Evolutionary conservation across 352 stramenopile species (phyloP).

Genomic region (Globisporangium spinosum): DNA sequence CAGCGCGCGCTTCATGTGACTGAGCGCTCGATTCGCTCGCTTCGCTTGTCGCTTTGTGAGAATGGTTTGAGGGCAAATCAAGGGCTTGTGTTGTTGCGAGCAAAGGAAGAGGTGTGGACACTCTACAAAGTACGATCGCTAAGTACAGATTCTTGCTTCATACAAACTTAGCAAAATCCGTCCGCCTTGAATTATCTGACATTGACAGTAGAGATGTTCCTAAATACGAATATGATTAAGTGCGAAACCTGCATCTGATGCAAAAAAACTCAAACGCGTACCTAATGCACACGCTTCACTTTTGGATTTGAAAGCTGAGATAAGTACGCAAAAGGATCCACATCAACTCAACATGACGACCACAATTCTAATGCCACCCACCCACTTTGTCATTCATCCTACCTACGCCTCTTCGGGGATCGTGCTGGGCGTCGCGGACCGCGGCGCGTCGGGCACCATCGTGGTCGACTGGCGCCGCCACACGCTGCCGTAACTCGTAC

Average conservation of each 20-base stretch:
- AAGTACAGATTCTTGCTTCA: neutral
- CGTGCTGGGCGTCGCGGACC: slow-evolving; percentile 8
- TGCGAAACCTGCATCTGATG: neutral
- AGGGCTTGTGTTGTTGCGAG: neutral
- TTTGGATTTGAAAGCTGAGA: neutral
- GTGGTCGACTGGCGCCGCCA: slow-evolving; percentile 10
- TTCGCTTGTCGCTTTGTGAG: slow-evolving; percentile 1
- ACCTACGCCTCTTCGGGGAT: slow-evolving; percentile 6
- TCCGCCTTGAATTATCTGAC: neutral
- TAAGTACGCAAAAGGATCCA: too few relatives aligned
- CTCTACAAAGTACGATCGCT: neutral
- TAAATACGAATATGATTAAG: neutral
- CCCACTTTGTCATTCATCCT: neutral
- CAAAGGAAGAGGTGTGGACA: neutral
- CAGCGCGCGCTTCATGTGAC: slow-evolving; percentile 33
- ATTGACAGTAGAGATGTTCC: neutral
- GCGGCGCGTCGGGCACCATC: neutral
- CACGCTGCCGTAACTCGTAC: slow-evolving; percentile 17
- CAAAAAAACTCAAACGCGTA: neutral
- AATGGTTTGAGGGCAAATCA: neutral
- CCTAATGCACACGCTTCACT: neutral
- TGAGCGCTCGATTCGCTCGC: neutral
- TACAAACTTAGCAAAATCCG: neutral
- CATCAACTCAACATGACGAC: neutral
- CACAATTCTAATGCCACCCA: neutral